Evolutionary conservation across 1,284 basidiomycete species (phyloP), one percentile per base, ranked within the genome.

Genomic region (Albatrellus sp.): DNA sequence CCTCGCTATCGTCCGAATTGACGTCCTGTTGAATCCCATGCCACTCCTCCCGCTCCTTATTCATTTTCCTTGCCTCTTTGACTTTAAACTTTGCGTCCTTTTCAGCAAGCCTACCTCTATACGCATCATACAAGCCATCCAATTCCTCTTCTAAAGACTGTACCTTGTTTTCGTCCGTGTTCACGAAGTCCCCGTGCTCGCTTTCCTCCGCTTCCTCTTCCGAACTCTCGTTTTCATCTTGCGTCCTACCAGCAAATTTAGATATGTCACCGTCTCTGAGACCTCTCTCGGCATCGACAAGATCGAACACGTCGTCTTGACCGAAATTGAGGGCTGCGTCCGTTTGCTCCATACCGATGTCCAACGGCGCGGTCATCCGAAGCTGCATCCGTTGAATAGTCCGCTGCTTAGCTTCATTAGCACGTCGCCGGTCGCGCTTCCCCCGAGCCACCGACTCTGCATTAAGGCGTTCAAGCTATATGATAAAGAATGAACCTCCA

Each of bases 331-430:
- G 69, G 9, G 80, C 72, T 11, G 75, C 65, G 56, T 94, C 90
- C 37, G 69, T 70, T 55, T 86, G 81, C 55, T 98, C 92, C 55
- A 98, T 68, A 60, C 93, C 96, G 51, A 97, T 92, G 50, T 98
- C 92, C 56, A 93, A 67, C 19, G 92, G 96, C 7, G 91, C 91
- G 6, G 87, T 91, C 96, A 99, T 99, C 58, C 90, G 85, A 39
- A 98, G 74, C 61, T 98, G 96, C 76, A 98, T 88, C 50, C 93
- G 87, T 60, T 92, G 90, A 38, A 98, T 82, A 5, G 90, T 90
- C 50, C 83, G 79, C 31, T 80, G 72, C 63, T 88, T 90, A 55
- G 88, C 70, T 66, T 98, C 96, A 64, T 98, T 98, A 7, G 83
- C 80, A 34, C 80, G 76, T 49, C 91, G 80, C 47, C 89, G 76